Conservation (phyloP, 106 monocot species). For the Alisma plantagoaquatica region DNA sequence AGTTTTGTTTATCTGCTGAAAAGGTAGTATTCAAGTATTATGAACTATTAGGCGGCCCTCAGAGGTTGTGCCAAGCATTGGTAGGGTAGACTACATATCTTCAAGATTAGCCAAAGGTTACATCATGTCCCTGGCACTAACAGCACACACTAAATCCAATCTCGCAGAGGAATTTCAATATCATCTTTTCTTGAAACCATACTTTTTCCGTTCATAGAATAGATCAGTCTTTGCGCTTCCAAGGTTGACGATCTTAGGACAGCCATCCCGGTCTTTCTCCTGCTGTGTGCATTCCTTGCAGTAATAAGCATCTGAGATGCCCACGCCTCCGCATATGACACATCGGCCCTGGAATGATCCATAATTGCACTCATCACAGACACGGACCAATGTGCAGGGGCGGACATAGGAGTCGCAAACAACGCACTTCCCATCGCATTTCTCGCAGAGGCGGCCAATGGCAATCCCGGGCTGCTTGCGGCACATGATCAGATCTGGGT, state of each 20-base stretch:
- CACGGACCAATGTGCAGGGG: conserved; percentile 64
- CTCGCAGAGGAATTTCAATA: no score
- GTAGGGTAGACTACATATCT: no score
- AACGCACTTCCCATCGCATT: conserved; percentile 65
- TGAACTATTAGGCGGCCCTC: no score
- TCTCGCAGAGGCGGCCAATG: conserved; percentile 66
- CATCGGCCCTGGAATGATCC: conserved; percentile 68
- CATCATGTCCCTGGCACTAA: no score
- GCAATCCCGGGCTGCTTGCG: conserved; percentile 72
- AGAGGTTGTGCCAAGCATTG: no score
- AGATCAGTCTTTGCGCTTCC: conserved; percentile 77
- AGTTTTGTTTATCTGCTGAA: no score
- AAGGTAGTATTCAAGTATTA: no score
- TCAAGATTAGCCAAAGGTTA: no score
- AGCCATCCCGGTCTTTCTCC: conserved; percentile 74
- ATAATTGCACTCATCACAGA: no score
- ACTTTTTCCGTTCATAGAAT: conserved; percentile 70
- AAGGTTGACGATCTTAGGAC: no score
- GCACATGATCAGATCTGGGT: conserved; percentile 78
- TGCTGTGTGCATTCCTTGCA: conserved; percentile 72
- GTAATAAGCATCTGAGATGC: conserved; percentile 66
- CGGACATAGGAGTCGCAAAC: conserved; percentile 69
- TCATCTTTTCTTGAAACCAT: conserved; percentile 64
- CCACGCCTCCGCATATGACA: conserved; percentile 69
- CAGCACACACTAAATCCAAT: no score